A percentile compares a stretch with the other conserved stretches of the same genome.
phyloP scores from a whole-genome alignment of 176 grass and related monocot species.

The Oryza officinalis region DNA sequence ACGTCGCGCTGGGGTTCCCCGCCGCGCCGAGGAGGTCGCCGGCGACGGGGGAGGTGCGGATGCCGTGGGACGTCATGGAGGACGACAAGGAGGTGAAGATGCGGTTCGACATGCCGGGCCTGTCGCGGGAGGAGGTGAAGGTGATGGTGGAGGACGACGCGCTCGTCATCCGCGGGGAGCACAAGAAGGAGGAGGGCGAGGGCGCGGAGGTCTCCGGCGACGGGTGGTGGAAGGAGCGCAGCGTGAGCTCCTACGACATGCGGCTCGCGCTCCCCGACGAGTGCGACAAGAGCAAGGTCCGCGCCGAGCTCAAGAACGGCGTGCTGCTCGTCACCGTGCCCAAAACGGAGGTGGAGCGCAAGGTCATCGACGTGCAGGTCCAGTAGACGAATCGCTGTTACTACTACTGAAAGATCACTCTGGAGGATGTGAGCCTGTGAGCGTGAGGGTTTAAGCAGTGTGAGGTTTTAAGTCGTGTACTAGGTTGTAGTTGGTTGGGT shows the following conservation, averaged over 20 bases:
- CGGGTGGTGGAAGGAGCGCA: slow-evolving; percentile 62
- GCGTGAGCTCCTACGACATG: slow-evolving; percentile 61
- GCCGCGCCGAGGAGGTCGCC: slow-evolving; percentile 10
- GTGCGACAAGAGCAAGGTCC: slow-evolving; percentile 66
- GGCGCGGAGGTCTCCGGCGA: neutral
- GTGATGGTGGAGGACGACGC: slow-evolving; percentile 69
- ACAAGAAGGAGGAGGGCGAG: slow-evolving; percentile 45
- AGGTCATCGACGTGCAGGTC: slow-evolving; percentile 65
- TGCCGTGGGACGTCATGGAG: slow-evolving; percentile 71
- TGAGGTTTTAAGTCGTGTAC: neutral
- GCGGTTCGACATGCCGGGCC: slow-evolving; percentile 77
- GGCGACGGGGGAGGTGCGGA: slow-evolving; percentile 32
- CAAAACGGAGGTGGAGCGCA: slow-evolving; percentile 56
- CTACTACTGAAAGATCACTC: neutral
- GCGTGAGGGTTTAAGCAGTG: neutral
- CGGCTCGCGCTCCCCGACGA: slow-evolving; percentile 51
- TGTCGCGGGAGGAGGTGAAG: slow-evolving; percentile 73
- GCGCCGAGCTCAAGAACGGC: slow-evolving; percentile 78
- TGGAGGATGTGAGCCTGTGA: neutral
- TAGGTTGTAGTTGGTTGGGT: neutral
- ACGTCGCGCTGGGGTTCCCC: slow-evolving; percentile 50
- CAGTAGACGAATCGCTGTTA: slow-evolving; percentile 8
- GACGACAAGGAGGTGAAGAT: slow-evolving; percentile 79
- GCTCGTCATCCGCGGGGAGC: slow-evolving; percentile 67
- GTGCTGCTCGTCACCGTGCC: slow-evolving; percentile 68